phyloP scores from a whole-genome alignment of 768 basidiomycete species.

The Chiua virens region DNA sequence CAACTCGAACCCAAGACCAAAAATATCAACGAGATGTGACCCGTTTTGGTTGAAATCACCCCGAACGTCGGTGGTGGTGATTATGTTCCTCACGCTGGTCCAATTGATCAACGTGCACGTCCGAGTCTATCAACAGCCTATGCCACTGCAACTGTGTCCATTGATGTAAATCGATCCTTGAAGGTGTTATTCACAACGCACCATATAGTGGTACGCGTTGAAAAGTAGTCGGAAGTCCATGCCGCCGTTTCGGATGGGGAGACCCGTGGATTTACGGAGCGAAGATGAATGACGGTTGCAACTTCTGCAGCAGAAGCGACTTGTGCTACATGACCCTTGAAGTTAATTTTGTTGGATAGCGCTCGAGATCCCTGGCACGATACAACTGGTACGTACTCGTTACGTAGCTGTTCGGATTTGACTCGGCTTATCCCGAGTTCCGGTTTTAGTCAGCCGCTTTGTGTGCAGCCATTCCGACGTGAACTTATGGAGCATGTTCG shows the following conservation, averaged over 20 bases:
- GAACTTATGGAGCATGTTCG: background rate
- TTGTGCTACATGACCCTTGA: background rate
- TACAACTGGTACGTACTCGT: background rate
- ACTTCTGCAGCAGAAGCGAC: slow-evolving; percentile 1
- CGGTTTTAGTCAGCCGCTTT: too few relatives aligned
- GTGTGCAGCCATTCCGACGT: background rate
- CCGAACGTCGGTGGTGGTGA: background rate
- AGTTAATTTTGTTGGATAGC: slow-evolving; percentile 12
- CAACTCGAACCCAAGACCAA: too few relatives aligned
- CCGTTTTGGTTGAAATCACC: background rate
- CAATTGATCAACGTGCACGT: slow-evolving; percentile 7
- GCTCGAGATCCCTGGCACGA: slow-evolving; percentile 8
- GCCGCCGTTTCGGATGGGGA: slow-evolving; percentile 2
- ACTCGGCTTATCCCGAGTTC: slow-evolving; percentile 5
- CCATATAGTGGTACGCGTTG: background rate
- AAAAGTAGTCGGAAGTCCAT: background rate
- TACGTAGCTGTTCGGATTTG: slow-evolving; percentile 11
- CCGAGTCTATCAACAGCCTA: slow-evolving; percentile 16
- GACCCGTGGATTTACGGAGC: slow-evolving; percentile 4
- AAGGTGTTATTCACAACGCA: background rate
- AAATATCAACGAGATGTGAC: background rate
- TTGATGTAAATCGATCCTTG: slow-evolving; percentile 6
- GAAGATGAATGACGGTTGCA: slow-evolving; percentile 1
- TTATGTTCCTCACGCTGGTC: background rate
- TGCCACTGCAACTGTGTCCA: background rate